Evolutionary conservation across 345 rosid species (phyloP), one percentile per base, ranked within the genome.

Genomic region (Angophora floribunda): DNA sequence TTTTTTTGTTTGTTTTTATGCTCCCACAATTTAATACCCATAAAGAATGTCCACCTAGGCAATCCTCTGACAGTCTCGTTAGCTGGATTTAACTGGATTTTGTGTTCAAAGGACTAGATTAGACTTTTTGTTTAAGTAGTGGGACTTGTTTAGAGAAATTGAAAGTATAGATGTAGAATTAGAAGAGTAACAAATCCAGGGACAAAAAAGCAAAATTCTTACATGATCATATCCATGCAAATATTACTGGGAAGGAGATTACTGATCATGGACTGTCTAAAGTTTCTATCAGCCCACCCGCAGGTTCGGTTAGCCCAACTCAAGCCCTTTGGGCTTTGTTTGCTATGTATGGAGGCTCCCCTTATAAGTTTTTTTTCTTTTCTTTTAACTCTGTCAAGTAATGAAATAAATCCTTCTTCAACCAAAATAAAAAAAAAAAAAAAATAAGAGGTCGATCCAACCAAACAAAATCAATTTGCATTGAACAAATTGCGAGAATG

Each of bases 401-500:
- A 55, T 55, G 61, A 55, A 55, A 55, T 22, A 55, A 22, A 4
- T 22, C 61, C 21, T 55, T 9, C 61, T 4, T 55, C 22, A 28
- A 55, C 28, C 2, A 55, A 55, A 55, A 12, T 21, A 26, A 24
- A 0, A 8, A 3, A 55, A 55, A 53, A 17, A 19, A 22, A 6
- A 17, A 52, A 52, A 0, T 2, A 9, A 52, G 13, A 13, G 4
- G 75, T 63, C 0, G 8, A 63, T 14, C 41, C 19, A 63, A 0
- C 36, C 36, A n/a, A 63, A 63, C n/a, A n/a, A 63, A 63, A 63
- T 63, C 0, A 63, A 63, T n/a, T 6, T 63, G 36, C 75, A 3
- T n/a, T 13, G 10, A 13, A n/a, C 75, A 63, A 63, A 3, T 63
- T n/a, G 67, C 26, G 3, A 19, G 0, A 19, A 75, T 2, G 17